These are phyloP conservation scores for Alectoria sarmentosa DNA, from an alignment of 495 filamentous ascomycete genomes.

Conservation along the genomic window DNA sequence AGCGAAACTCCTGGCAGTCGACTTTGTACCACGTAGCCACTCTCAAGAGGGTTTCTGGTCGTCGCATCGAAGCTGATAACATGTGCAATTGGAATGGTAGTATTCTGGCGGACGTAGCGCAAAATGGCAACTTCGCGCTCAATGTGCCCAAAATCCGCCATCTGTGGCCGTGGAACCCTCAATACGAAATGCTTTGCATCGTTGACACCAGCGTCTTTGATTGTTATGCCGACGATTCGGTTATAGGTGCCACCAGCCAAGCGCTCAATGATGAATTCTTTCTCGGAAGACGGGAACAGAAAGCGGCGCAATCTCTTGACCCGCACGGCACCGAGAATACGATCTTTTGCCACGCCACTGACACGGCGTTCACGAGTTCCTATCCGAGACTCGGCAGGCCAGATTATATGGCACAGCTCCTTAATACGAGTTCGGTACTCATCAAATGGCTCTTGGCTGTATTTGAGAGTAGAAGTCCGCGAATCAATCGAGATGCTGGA, in stretches of 20 bases:
- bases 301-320: neutral
- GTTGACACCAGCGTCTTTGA: neutral
- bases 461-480: neutral
- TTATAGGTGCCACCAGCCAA: slow-evolving; percentile 4
- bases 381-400: neutral
- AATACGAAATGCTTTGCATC: neutral
- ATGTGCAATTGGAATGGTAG: slow-evolving; percentile 41
- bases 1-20: neutral
- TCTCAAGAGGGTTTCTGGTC: neutral
- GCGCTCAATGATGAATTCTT: neutral
- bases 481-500: neutral
- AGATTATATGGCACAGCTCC: neutral
- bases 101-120: slow-evolving; percentile 35
- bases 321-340: neutral
- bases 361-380: neutral
- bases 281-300: neutral
- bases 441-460: neutral
- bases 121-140: slow-evolving; percentile 47
- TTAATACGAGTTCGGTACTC: neutral
- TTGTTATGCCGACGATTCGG: neutral
- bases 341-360: neutral
- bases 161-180: neutral
- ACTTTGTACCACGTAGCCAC: neutral
- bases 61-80: slow-evolving; percentile 40
- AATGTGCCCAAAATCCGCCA: neutral